Evolutionary conservation across 805 yeast species (phyloP).

Genomic region (Priceomyces castillae): DNA sequence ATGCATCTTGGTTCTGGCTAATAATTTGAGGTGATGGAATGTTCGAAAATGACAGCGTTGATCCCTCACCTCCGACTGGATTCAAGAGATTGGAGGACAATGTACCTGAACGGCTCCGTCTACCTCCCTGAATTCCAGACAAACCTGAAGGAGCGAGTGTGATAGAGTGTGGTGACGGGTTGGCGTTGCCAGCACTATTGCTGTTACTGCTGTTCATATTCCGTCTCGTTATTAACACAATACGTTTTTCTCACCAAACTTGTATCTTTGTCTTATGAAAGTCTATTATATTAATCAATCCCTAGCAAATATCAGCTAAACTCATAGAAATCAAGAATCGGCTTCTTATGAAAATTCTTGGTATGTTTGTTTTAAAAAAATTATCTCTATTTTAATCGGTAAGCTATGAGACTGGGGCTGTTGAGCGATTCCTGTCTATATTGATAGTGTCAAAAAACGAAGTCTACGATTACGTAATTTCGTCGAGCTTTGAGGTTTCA

Average conservation of each 20-base stretch:
- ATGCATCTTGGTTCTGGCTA: slow-evolving; percentile 8
- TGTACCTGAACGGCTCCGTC: slow-evolving; percentile 76
- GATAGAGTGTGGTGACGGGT: slow-evolving; percentile 33
- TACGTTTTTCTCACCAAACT: too few relatives aligned
- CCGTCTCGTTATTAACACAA: not conserved
- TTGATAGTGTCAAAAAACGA: not conserved
- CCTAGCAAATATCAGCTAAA: not conserved
- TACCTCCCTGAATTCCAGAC: slow-evolving; percentile 26
- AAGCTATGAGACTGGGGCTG: not conserved
- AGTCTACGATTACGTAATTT: too few relatives aligned
- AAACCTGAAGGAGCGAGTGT: slow-evolving; percentile 28
- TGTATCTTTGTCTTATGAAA: not conserved
- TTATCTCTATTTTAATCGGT: not conserved
- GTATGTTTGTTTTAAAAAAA: not conserved
- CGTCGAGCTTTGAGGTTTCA: too few relatives aligned
- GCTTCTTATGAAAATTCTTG: not conserved
- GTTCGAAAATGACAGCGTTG: slow-evolving; percentile 9
- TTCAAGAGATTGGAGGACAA: slow-evolving; percentile 58
- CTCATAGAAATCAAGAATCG: not conserved
- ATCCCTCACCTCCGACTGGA: slow-evolving; percentile 1
- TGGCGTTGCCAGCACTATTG: slow-evolving; percentile 8
- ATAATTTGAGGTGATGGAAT: slow-evolving; percentile 20
- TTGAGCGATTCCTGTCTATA: not conserved
- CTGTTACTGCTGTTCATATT: slow-evolving; percentile 3
- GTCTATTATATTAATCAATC: not conserved